Evolutionary conservation across 495 filamentous ascomycete genomes (phyloP), one percentile per base, ranked within the genome.

Genomic region (Hyaloscypha hepaticicola): DNA sequence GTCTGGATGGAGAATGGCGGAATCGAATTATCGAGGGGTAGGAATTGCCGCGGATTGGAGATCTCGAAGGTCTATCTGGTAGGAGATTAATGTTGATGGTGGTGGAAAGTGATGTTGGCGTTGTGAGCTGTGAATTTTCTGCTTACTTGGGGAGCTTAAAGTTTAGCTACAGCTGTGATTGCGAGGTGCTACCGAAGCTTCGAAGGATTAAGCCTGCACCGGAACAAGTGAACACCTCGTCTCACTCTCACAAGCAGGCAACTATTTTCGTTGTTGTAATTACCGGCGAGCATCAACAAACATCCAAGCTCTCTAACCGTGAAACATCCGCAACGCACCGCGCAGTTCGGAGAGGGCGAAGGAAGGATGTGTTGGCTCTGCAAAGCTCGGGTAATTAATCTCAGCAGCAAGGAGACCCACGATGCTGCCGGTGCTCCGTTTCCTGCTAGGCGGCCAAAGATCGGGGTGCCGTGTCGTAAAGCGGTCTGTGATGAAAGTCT

Each of bases 11-110:
- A n/a, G n/a, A n/a, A n/a, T n/a, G n/a, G n/a, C n/a, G n/a, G 3
- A 22, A 49, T 29, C 12, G 48, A 11, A 53, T 5, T 16, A 34
- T 52, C 6, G 25, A 61, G 24, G 59, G 27, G 29, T 14, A 45
- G 16, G 49, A 27, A 38, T 26, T n/a, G 25, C 21, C 49, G 49
- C 38, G 60, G 45, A 5, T 55, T 12, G 50, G 12, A 55, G 34
- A 63, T 63, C 12, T 21, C n/a, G 25, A 21, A 53, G 60, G 28
- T 45, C 31, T 55, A 28, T 60, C 11, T 26, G 58, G 21, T 49
- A 28, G 25, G 29, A 28, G 27, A 29, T 5, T 16, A 1, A 25
- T 22, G 24, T 11, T 19, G 28, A 26, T 5, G n/a, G 57, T 16
- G n/a, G 48, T 19, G 11, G 14, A 38, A 33, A 22, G 45, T 24